A percentile compares a stretch with the other conserved stretches of the same genome.
Conservation (phyloP, 306 rosid species). For the Quercus aquifolioides region DNA sequence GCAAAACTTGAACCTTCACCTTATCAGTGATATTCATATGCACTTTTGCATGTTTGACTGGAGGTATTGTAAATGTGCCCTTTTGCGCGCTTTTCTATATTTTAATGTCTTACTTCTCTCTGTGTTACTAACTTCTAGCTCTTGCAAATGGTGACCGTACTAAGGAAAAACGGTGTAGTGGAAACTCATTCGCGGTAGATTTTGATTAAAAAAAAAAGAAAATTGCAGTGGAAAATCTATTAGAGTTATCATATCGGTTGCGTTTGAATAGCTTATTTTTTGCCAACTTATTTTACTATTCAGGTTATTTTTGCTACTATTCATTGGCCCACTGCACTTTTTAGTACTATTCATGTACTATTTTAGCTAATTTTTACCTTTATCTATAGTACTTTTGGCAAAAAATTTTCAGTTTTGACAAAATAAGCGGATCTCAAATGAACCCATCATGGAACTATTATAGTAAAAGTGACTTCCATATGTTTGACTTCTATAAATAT, state of each 20-base stretch:
- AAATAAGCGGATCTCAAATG: no score
- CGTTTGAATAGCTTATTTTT: no score
- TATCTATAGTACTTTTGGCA: no score
- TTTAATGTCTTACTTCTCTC: slow-evolving; percentile 12
- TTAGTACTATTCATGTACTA: no score
- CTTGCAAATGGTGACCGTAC: slow-evolving; percentile 88
- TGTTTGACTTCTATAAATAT: neutral
- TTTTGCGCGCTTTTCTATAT: neutral
- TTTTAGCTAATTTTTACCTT: no score
- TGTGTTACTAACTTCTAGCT: slow-evolving; percentile 64
- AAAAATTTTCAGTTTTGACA: no score
- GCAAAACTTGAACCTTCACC: neutral
- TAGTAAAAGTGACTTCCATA: slow-evolving; percentile 52
- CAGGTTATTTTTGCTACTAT: no score
- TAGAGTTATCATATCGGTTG: slow-evolving; percentile 38
- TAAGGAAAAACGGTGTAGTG: slow-evolving; percentile 79
- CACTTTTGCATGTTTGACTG: neutral
- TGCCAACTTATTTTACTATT: no score
- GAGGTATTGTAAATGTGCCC: neutral
- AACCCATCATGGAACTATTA: slow-evolving; percentile 48
- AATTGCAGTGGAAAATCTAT: slow-evolving; percentile 76
- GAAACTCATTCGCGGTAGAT: slow-evolving; percentile 88
- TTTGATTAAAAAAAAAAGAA: slow-evolving; percentile 58
- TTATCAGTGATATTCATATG: neutral
- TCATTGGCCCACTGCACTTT: no score